Base-by-base conservation (phyloP, 352 stramenopile species). In the Poterioochromonas sp. region DNA sequence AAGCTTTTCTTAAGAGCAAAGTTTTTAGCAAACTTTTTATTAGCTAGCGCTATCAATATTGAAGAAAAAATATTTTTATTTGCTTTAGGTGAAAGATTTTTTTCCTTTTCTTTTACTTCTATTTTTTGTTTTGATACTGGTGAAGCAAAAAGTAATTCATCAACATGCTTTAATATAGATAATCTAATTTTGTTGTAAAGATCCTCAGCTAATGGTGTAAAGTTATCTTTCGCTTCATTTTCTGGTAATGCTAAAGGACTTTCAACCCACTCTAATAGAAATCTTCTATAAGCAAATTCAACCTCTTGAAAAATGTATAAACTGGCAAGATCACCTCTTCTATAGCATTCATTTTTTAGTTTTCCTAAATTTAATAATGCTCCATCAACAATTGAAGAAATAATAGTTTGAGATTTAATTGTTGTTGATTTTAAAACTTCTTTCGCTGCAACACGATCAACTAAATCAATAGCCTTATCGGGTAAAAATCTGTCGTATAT, bases 391-490 rank as follows among this genome's bases (percentile, higher is more conserved):
- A 62, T 32, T 32, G 51, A 62, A 62, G 51, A 62, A 32, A 62
- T 62, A 62, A 62, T 22, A 62, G 51, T 32, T 32, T 22, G 8
- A 8, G 12, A 8, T 32, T 2, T 62, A 32, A 62, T 22, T 32
- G 2, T 62, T 22, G 51, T 62, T 62, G 29, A 62, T 62, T 29
- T 12, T 32, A 62, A 32, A 62, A 62, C 51, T 62, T 62, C 51
- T 62, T 62, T 62, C 8, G 94, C 89, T 0, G 87, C 92, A 12
- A 92, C 91, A 84, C 97, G 92, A 74, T 98, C 94, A 78, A 98
- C 87, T 41, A 97, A 83, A 82, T 98, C 94, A 78, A 98, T 96
- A 0, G 93, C 93, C 76, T 97, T 97, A 77, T 98, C 94, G 0
- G 94, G 94, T 84, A 98, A 90, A 83, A 96, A 96, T 71, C 92